Base-by-base conservation (phyloP, 1,284 basidiomycete species). In the Limonomyces culmigenus region DNA sequence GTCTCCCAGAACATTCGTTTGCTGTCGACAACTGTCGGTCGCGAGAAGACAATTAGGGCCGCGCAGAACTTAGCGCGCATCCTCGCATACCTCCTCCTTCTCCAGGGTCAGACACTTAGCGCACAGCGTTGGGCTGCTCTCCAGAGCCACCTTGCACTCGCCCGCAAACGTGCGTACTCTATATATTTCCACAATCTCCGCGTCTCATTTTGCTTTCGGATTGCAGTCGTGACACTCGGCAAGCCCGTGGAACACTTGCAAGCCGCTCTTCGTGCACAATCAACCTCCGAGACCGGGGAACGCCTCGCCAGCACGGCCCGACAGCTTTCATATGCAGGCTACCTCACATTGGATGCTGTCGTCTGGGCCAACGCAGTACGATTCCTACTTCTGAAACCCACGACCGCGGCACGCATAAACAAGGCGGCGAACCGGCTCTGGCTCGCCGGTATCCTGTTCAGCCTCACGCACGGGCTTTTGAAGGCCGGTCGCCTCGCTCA, bases 221-320 rank as follows among this genome's bases (percentile, higher is more conserved):
- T 12, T 21, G 5, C 49, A 95, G 91, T 96, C 36, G 68, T 97
- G 68, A 74, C 93, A 15, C 63, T 97, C 37, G 88, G 91, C 48
- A 95, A 96, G 58, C 91, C 91, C 19, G 49, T 95, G 43, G 93
- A 98, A 54, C 89, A 96, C 59, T 66, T 95, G 14, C 95, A 98
- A 56, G 75, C 88, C 3, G 89, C 88, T 16, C 62, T 96, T 38
- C 83, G 79, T 43, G 78, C 83, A n/a, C 62, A 74, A 13, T n/a
- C n/a, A n/a, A 61, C 77, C 21, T 53, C 67, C 6, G 27, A 29
- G n/a, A 51, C 72, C 16, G 60, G 73, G n/a, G 85, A 96, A 47
- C 79, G 83, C 44, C 62, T 88, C 39, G 71, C 81, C 1, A 77
- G 83, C 25, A 75, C 96, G 45, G 79, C 70, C 25, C 70, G 88